Conservation (phyloP, 2,329 filamentous ascomycete species). For the Pseudogymnoascus sp. region DNA sequence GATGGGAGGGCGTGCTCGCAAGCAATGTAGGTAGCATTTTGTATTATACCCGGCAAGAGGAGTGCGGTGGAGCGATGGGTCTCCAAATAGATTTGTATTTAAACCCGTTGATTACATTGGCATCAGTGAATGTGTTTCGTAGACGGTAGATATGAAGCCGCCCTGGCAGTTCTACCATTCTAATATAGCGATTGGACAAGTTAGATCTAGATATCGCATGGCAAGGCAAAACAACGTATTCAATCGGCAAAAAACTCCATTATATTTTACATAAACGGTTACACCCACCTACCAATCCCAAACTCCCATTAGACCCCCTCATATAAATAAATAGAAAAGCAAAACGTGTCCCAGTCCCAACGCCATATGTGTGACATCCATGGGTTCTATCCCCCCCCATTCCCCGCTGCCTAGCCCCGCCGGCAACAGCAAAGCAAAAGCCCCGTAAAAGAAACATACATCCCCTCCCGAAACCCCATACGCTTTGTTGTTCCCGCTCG, state of each 20-base stretch:
- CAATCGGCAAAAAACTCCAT: slow-evolving; percentile 7
- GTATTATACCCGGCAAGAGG: slow-evolving; percentile 3
- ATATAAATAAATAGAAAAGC: slow-evolving; percentile 1
- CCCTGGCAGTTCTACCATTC: background rate
- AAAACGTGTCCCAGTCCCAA: slow-evolving; percentile 1
- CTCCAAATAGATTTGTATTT: slow-evolving; percentile 5
- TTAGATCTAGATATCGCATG: background rate
- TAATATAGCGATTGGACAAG: background rate
- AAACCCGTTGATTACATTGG: background rate
- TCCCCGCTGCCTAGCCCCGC: background rate
- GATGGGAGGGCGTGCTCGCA: background rate
- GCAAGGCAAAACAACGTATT: background rate
- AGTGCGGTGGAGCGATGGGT: background rate
- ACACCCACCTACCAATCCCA: slow-evolving; percentile 4
- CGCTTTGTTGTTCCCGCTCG: background rate
- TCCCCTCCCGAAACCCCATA: slow-evolving; percentile 5
- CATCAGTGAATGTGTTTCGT: background rate
- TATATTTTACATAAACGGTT: slow-evolving; percentile 8
- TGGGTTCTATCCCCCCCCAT: background rate
- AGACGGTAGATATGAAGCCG: background rate
- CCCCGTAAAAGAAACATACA: background rate
- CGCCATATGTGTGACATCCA: slow-evolving; percentile 7
- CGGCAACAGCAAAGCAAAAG: slow-evolving; percentile 1
- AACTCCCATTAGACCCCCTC: slow-evolving; percentile 1
- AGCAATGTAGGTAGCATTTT: slow-evolving; percentile 8